Conservation (phyloP, 805 yeast genomes). For the Naumovozyma castellii region DNA sequence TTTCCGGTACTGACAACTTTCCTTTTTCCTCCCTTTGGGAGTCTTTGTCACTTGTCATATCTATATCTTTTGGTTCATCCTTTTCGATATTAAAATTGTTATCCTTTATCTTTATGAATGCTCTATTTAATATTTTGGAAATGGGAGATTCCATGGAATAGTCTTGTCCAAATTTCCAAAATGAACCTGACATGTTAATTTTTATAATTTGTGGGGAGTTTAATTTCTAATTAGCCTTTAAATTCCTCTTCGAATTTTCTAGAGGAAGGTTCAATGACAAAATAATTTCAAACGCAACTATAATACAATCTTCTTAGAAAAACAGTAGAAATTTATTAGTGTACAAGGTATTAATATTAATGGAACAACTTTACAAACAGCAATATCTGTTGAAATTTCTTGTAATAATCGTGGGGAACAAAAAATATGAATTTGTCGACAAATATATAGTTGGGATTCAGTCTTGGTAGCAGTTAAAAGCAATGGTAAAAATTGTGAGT, state of each 20-base stretch:
- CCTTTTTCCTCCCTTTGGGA: constrained; percentile 13
- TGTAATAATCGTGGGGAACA: no score
- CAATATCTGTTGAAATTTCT: no score
- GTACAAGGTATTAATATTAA: no score
- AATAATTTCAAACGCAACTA: not conserved
- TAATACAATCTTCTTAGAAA: not conserved
- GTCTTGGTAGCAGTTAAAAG: no score
- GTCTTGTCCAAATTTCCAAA: constrained; percentile 55
- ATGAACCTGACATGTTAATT: constrained; percentile 36
- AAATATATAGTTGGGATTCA: no score
- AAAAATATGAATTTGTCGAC: no score
- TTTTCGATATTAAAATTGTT: constrained; percentile 2
- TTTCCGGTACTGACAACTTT: constrained; percentile 3
- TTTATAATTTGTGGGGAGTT: not conserved
- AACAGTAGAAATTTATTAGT: no score
- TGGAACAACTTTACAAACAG: no score
- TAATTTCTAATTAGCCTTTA: no score
- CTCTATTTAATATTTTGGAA: constrained; percentile 36
- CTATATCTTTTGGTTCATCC: constrained; percentile 26
- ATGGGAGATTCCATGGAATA: constrained; percentile 48
- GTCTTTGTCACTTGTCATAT: constrained; percentile 18
- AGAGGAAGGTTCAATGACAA: no score
- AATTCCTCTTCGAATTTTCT: no score
- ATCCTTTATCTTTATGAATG: constrained; percentile 24
- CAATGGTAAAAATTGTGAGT: no score